A percentile compares a stretch with the other conserved stretches of the same genome.
These are phyloP conservation scores for Cinnamomum micranthum DNA, from an alignment of 164 flowering plant species.

Conservation along the genomic window DNA sequence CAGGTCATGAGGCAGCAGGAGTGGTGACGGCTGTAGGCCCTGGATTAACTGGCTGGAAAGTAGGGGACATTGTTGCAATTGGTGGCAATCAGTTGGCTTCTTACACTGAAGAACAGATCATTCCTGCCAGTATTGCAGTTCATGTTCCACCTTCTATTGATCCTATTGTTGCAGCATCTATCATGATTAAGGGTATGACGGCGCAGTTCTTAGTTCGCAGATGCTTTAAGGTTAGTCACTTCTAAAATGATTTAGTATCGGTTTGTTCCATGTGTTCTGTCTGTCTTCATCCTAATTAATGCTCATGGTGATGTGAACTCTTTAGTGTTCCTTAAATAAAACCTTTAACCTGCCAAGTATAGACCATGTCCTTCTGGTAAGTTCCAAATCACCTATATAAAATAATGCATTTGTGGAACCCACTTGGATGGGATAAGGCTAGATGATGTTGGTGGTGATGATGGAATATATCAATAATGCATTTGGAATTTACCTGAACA, in stretches of 20 bases:
- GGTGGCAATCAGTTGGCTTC: conserved; percentile 77
- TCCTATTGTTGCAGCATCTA: conserved; percentile 62
- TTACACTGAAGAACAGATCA: conserved; percentile 78
- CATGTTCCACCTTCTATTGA: conserved; percentile 69
- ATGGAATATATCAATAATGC: background rate
- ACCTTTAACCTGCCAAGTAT: background rate
- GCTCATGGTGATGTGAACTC: background rate
- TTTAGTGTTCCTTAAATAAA: too few relatives aligned
- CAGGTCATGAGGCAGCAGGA: conserved; percentile 85
- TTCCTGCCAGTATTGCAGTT: conserved; percentile 68
- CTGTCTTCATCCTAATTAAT: background rate
- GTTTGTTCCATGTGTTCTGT: background rate
- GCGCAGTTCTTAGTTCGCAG: conserved; percentile 59
- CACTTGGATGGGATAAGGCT: too few relatives aligned
- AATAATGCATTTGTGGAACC: too few relatives aligned
- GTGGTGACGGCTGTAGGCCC: conserved; percentile 81
- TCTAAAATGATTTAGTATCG: background rate
- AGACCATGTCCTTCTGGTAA: background rate
- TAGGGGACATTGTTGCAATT: conserved; percentile 82
- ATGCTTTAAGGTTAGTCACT: conserved; percentile 62
- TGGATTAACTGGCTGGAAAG: conserved; percentile 69
- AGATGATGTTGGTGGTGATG: too few relatives aligned
- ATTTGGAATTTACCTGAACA: too few relatives aligned
- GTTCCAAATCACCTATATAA: too few relatives aligned
- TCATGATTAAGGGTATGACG: conserved; percentile 85